Percentiles rank a stretch among this genome's conserved stretches.
These are phyloP conservation scores for Aspergillus neotritici DNA, from an alignment of 2,329 filamentous ascomycete species.

Conservation along the genomic window DNA sequence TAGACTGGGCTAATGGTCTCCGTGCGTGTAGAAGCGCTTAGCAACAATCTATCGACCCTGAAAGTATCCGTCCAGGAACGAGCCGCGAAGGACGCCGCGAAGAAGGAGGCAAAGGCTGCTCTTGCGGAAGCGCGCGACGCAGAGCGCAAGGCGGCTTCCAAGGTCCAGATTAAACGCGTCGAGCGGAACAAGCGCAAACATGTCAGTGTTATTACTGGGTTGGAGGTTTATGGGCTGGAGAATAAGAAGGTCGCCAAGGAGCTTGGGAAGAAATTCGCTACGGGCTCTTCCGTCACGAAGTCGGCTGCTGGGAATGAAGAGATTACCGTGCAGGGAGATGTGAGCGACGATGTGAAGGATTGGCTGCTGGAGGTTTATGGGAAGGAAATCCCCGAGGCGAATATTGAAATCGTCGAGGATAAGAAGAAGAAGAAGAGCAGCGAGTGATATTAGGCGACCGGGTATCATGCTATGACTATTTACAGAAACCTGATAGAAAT, in stretches of 20 bases:
- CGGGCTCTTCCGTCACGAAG: slow-evolving; percentile 88
- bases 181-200: slow-evolving; percentile 98
- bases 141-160: slow-evolving; percentile 74
- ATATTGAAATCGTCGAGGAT: slow-evolving; percentile 90
- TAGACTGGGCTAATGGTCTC: not conserved
- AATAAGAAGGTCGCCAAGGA: slow-evolving; percentile 96
- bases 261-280: slow-evolving; percentile 97
- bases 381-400: slow-evolving; percentile 84
- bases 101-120: slow-evolving; percentile 93
- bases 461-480: slow-evolving; percentile 23
- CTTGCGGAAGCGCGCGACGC: slow-evolving; percentile 77
- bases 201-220: slow-evolving; percentile 83
- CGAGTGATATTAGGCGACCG: slow-evolving; percentile 7
- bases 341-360: slow-evolving; percentile 90
- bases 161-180: slow-evolving; percentile 89
- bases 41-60: slow-evolving; percentile 76
- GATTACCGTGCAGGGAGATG: slow-evolving; percentile 95
- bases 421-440: slow-evolving; percentile 76
- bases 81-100: slow-evolving; percentile 90
- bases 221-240: slow-evolving; percentile 86
- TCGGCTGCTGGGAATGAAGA: slow-evolving; percentile 80
- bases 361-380: slow-evolving; percentile 80
- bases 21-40: slow-evolving; percentile 60
- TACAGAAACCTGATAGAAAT: slow-evolving; percentile 12
- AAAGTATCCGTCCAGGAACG: slow-evolving; percentile 89